These are phyloP conservation scores for Phialemonium atrogriseum DNA, from an alignment of 2,329 filamentous ascomycete genomes.

Conservation along the genomic window DNA sequence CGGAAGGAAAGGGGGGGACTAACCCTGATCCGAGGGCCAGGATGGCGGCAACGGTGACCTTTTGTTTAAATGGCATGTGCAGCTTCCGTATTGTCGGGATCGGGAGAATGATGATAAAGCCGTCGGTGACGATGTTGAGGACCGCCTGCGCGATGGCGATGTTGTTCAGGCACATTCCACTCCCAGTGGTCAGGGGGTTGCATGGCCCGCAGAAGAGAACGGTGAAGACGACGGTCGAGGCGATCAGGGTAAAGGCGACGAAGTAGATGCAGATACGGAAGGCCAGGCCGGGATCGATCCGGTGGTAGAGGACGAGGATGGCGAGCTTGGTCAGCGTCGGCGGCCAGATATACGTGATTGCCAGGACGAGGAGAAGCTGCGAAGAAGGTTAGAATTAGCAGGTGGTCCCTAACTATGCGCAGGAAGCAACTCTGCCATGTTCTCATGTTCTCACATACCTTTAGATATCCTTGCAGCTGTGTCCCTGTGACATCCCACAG, in stretches of 20 bases:
- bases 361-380: constrained; percentile 7
- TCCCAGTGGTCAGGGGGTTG: constrained; percentile 12
- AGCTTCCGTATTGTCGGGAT: constrained; percentile 32
- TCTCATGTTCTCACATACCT: background rate
- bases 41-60: constrained; percentile 29
- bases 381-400: too few species aligned
- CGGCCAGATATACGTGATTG: constrained; percentile 13
- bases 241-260: constrained; percentile 7
- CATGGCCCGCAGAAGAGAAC: constrained; percentile 15
- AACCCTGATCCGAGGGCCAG: constrained; percentile 35
- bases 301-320: constrained; percentile 12
- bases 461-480: constrained; percentile 3
- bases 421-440: background rate
- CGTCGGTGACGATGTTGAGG: constrained; percentile 35
- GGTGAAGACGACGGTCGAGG: constrained; percentile 14
- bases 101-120: constrained; percentile 31
- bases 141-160: constrained; percentile 34
- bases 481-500: constrained; percentile 5
- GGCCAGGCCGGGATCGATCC: constrained; percentile 8
- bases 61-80: constrained; percentile 33
- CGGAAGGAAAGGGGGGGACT: constrained; percentile 5
- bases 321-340: constrained; percentile 13
- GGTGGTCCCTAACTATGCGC: background rate
- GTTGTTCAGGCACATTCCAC: constrained; percentile 29
- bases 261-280: constrained; percentile 8